Evolutionary conservation across 1,284 basidiomycete species (phyloP).

Genomic region (Cryptococcus neoformans): DNA sequence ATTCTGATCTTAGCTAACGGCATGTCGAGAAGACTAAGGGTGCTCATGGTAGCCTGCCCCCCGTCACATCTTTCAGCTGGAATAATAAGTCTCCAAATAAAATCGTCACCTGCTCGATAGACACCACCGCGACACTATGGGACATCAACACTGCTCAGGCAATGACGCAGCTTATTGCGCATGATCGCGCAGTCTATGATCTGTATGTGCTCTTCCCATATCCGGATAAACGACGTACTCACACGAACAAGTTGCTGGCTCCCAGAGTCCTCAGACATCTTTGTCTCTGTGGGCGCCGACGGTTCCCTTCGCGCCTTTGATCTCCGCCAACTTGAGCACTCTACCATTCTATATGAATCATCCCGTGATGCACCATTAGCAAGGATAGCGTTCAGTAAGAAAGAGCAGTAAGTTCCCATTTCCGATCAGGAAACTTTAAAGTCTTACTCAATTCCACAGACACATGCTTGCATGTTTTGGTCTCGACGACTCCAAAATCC

Average conservation of each 20-base stretch:
- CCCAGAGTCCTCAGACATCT: slow-evolving; percentile 96
- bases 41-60: slow-evolving; percentile 76
- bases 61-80: slow-evolving; percentile 94
- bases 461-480: slow-evolving; percentile 50
- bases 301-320: slow-evolving; percentile 96
- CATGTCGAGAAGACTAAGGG: slow-evolving; percentile 69
- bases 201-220: slow-evolving; percentile 22
- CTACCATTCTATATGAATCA: slow-evolving; percentile 97
- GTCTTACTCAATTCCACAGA: slow-evolving; percentile 11
- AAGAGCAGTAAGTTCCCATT: slow-evolving; percentile 33
- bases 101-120: slow-evolving; percentile 93
- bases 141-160: slow-evolving; percentile 95
- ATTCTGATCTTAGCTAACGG: background rate
- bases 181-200: slow-evolving; percentile 84
- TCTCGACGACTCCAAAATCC: slow-evolving; percentile 75
- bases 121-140: slow-evolving; percentile 95
- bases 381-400: slow-evolving; percentile 69
- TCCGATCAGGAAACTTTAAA: background rate
- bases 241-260: slow-evolving; percentile 68
- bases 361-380: slow-evolving; percentile 64
- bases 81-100: slow-evolving; percentile 81
- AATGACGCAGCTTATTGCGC: slow-evolving; percentile 95
- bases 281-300: slow-evolving; percentile 97
- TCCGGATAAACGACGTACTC: background rate
- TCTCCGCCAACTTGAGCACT: slow-evolving; percentile 91